Percentiles rank a stretch among this genome's conserved stretches.
Conservation (phyloP, 2,329 filamentous ascomycete species). For the Epichloe typhina region DNA sequence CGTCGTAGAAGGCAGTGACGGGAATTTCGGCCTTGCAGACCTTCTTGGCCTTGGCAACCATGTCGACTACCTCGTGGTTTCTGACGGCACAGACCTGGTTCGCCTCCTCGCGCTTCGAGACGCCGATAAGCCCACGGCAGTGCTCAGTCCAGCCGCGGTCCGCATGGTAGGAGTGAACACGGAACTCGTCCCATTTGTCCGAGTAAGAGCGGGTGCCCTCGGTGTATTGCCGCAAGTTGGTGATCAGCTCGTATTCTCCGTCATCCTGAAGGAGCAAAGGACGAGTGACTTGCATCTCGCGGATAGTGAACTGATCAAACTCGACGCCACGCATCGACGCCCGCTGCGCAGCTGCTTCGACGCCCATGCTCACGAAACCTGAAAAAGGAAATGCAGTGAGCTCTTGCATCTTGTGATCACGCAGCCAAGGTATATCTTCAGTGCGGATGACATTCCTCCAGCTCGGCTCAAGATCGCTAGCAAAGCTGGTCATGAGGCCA, state of each 20-base stretch:
- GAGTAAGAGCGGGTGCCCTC: slow-evolving; percentile 20
- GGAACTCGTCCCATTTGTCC: slow-evolving; percentile 41
- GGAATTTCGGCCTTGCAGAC: slow-evolving; percentile 8
- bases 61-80: neutral
- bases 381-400: slow-evolving; percentile 42
- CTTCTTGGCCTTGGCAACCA: slow-evolving; percentile 10
- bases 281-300: slow-evolving; percentile 2
- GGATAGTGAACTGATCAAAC: slow-evolving; percentile 2
- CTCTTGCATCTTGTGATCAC: slow-evolving; percentile 44
- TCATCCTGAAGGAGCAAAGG: slow-evolving; percentile 4
- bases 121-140: slow-evolving; percentile 38
- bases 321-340: slow-evolving; percentile 12
- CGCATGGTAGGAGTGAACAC: slow-evolving; percentile 39
- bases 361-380: slow-evolving; percentile 37
- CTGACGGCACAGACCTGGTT: neutral
- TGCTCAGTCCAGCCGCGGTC: slow-evolving; percentile 44
- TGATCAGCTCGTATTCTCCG: slow-evolving; percentile 14
- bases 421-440: slow-evolving; percentile 42
- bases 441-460: slow-evolving; percentile 36
- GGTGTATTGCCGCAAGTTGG: slow-evolving; percentile 14
- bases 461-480: slow-evolving; percentile 30
- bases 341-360: slow-evolving; percentile 31
- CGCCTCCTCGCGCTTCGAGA: slow-evolving; percentile 9
- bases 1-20: slow-evolving; percentile 9
- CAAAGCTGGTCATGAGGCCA: slow-evolving; percentile 31